Conservation (phyloP, 192 early-diverging fungal species). For the Glomus cerebriforme region DNA sequence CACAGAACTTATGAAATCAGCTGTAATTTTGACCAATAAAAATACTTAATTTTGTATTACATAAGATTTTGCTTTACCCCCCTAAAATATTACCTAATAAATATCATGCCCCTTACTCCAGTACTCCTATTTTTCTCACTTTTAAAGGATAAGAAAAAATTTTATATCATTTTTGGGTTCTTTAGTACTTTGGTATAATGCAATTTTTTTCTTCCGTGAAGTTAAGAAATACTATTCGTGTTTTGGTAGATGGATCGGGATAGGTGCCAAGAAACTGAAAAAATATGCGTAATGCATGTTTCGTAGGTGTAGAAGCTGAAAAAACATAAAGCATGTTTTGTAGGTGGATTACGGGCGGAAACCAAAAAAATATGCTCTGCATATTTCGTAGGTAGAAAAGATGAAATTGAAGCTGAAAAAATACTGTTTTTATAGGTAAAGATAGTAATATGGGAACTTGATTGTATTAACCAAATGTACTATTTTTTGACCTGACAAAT, state of each 20-base stretch:
- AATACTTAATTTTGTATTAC: no score
- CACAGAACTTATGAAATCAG: no score
- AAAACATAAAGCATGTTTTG: constrained; percentile 21
- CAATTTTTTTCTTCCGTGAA: constrained; percentile 22
- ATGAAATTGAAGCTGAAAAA: constrained; percentile 12
- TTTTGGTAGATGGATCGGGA: constrained; percentile 17
- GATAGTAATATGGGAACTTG: constrained; percentile 15
- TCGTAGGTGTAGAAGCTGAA: constrained; percentile 6
- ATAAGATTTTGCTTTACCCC: no score
- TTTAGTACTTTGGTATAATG: constrained; percentile 5
- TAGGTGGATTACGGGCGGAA: constrained; percentile 21
- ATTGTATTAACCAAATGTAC: constrained; percentile 22
- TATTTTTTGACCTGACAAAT: constrained; percentile 26
- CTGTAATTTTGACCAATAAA: no score
- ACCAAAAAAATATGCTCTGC: constrained; percentile 14
- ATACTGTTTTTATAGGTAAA: constrained; percentile 1
- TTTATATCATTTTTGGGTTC: no score
- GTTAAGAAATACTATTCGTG: constrained; percentile 18
- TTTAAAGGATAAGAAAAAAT: no score
- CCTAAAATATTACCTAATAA: no score
- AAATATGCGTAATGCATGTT: neutral
- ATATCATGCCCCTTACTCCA: no score
- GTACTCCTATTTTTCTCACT: no score
- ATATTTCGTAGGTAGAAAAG: neutral
- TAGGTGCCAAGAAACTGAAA: constrained; percentile 11